Conservation (phyloP, 192 early-diverging fungal genomes). For the Chytriomyces sp. region DNA sequence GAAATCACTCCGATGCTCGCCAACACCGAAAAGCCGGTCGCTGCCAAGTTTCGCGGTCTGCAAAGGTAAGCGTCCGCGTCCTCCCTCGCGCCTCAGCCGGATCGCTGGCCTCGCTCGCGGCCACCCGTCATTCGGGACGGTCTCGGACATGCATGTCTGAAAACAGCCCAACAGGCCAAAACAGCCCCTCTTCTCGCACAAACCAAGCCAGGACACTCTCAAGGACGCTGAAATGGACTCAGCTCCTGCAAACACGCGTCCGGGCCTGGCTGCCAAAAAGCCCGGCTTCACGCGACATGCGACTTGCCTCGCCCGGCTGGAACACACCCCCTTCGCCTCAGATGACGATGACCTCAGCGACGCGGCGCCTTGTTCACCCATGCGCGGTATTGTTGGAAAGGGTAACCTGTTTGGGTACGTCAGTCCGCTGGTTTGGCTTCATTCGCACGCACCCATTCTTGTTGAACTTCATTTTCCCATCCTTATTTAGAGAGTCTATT, state of each 20-base stretch:
- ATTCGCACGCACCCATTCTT: neutral
- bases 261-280: no score
- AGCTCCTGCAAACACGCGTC: neutral
- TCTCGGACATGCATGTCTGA: no score
- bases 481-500: neutral
- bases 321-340: neutral
- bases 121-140: no score
- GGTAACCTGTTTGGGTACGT: neutral
- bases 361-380: neutral
- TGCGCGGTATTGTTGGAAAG: neutral
- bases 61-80: no score
- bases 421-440: neutral
- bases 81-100: no score
- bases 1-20: neutral
- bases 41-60: neutral
- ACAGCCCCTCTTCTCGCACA: neutral
- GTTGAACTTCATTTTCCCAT: neutral
- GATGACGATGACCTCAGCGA: neutral
- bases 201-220: neutral
- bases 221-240: neutral
- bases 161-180: neutral
- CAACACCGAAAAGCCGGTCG: neutral
- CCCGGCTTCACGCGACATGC: constrained; percentile 68
- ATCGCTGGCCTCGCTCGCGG: no score
- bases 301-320: constrained; percentile 18